These are phyloP conservation scores for Colletotrichum godetiae DNA, from an alignment of 2,329 filamentous ascomycete species.

Conservation along the genomic window DNA sequence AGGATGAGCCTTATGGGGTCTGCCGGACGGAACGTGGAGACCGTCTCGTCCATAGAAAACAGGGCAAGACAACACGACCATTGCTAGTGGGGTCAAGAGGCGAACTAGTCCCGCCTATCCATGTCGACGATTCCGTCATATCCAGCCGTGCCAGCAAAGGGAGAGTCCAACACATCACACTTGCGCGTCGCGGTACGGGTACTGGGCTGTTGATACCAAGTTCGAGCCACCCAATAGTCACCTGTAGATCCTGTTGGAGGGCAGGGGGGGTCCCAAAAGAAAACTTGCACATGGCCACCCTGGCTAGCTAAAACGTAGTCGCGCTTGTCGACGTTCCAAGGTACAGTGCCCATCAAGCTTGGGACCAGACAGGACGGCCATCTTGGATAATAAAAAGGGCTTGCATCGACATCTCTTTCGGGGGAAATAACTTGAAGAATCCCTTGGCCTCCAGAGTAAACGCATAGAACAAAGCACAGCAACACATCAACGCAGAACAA, in stretches of 20 bases:
- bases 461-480: neutral
- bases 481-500: neutral
- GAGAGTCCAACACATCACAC: conserved; percentile 10
- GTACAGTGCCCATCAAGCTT: neutral
- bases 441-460: neutral
- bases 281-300: conserved; percentile 20
- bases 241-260: conserved; percentile 1
- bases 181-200: neutral
- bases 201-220: neutral
- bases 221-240: neutral
- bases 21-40: neutral
- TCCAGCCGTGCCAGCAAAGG: neutral
- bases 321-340: neutral
- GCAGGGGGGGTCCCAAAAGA: neutral
- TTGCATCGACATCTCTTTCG: neutral
- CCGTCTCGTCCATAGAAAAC: conserved; percentile 1
- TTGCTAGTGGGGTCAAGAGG: neutral
- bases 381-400: conserved; percentile 12
- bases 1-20: neutral
- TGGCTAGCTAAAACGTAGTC: neutral
- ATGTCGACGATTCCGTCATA: conserved; percentile 27
- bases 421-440: neutral
- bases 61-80: neutral
- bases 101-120: conserved; percentile 13
- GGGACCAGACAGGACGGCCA: neutral